Base-by-base conservation (phyloP, 2,329 filamentous ascomycete species). In the Fusarium musae region DNA sequence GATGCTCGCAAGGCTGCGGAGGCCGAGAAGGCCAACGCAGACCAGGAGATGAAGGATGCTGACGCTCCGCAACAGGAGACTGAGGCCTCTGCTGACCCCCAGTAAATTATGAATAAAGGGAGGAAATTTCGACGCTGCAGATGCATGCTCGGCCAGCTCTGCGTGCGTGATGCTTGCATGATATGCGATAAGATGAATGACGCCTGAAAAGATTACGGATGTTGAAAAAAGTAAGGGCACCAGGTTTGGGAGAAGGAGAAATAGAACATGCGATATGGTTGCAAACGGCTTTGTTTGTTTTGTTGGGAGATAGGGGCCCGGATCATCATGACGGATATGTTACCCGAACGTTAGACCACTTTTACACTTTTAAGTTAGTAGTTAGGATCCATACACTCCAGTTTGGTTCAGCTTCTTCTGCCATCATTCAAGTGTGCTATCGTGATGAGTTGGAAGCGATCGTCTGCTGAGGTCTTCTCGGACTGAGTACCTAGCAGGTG, bases 21-120 rank as follows among this genome's bases (percentile, higher is more conserved):
- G 78, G 82, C 82, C 26, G 85, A 87, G 70, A 88, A 88, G 82
- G 80, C 83, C 28, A 80, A 81, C 67, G 80, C 79, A 86, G 89
- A 91, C 75, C 87, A 90, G 79, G 89, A 90, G 77, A 91, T 91
- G 89, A 86, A 88, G 73, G 90, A 92, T 76, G 89, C 88, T 23
- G 89, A 91, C 63, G 82, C 84, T 42, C 78, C 83, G 37, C 87
- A 87, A 82, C 79, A 86, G 26, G 87, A 89, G 76, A 53, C 53
- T 19, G 87, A 89, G 73, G 86, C 86, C 76, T 77, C 82, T 42
- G 70, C 78, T 43, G 81, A 81, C 65, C 74, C 79, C 58, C 80
- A 83, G 79, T 84, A 82, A 78, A 77, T 63, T 67, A 57, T 56
- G 54, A 63, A n/a, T 19, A 26, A n/a, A 59, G 36, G 46, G 44